phyloP scores from a whole-genome alignment of 805 yeast genomes.

The Jamesozyma rosinii region DNA sequence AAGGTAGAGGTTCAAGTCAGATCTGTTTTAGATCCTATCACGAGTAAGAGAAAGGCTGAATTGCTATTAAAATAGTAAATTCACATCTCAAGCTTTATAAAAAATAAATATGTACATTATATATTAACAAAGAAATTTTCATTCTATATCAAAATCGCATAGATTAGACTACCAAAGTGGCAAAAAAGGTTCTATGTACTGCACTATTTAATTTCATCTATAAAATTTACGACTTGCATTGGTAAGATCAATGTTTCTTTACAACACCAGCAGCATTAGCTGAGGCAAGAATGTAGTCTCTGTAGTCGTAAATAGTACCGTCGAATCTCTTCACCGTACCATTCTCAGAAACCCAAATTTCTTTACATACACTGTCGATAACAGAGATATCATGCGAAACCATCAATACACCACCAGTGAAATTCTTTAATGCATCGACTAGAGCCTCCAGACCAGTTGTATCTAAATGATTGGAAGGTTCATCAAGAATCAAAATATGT shows the following conservation, averaged over 20 bases:
- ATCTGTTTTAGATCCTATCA: slow-evolving; percentile 72
- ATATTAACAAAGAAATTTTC: no score
- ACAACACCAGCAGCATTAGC: slow-evolving; percentile 88
- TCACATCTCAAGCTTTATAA: not conserved
- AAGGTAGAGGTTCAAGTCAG: slow-evolving; percentile 74
- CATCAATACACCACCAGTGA: slow-evolving; percentile 94
- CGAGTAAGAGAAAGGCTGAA: slow-evolving; percentile 89
- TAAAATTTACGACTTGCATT: no score
- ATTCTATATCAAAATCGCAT: no score
- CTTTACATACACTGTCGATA: slow-evolving; percentile 80
- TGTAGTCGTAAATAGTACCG: slow-evolving; percentile 83
- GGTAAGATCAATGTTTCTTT: slow-evolving; percentile 69
- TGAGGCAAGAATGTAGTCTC: slow-evolving; percentile 68
- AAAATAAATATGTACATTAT: not conserved
- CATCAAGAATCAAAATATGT: slow-evolving; percentile 86
- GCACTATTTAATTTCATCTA: no score
- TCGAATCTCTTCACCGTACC: slow-evolving; percentile 68
- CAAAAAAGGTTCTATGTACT: no score
- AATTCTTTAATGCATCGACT: slow-evolving; percentile 75
- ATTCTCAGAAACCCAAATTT: slow-evolving; percentile 90
- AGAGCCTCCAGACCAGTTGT: slow-evolving; percentile 95
- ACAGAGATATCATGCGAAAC: slow-evolving; percentile 95
- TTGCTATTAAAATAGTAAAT: slow-evolving; percentile 43
- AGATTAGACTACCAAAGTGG: no score
- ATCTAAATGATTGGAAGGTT: slow-evolving; percentile 97